phyloP scores from a whole-genome alignment of 23 red algal species.

The Pyropia yezoensis region DNA sequence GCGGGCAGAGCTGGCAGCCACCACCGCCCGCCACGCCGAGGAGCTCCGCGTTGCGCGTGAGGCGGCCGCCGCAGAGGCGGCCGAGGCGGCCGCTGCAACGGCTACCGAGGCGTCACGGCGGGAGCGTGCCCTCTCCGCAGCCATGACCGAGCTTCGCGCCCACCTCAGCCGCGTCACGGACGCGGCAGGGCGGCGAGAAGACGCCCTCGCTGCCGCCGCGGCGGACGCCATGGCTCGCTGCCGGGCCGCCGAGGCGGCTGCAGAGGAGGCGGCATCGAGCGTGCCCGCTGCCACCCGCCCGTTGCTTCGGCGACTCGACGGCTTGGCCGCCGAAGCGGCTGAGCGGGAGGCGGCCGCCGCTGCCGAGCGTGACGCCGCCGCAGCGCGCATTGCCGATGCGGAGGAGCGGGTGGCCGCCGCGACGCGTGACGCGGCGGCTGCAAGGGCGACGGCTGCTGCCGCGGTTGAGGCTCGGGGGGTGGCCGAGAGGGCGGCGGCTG shows the following conservation, averaged over 20 bases:
- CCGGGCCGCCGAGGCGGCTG: conserved; percentile 33
- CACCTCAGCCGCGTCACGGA: conserved; percentile 42
- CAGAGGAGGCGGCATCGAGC: conserved; percentile 51
- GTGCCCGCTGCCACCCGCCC: conserved; percentile 65
- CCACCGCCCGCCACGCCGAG: conserved; percentile 42
- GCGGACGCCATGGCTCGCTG: conserved; percentile 26
- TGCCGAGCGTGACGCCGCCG: conserved; percentile 16
- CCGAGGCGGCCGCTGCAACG: conserved; percentile 5
- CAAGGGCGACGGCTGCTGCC: too few species aligned
- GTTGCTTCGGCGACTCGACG: conserved; percentile 64
- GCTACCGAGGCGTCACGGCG: conserved; percentile 4
- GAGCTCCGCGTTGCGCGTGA: conserved; percentile 22
- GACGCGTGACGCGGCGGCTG: too few species aligned
- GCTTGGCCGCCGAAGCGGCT: conserved; percentile 33
- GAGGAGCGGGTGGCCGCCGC: background rate
- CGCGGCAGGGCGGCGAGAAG: conserved; percentile 39
- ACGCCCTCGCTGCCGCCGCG: conserved; percentile 29
- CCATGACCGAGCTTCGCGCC: conserved; percentile 45
- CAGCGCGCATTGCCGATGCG: background rate
- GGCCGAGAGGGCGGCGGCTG: too few species aligned
- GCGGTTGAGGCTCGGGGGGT: too few species aligned
- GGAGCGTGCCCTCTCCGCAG: conserved; percentile 29
- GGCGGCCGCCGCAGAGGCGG: conserved; percentile 16
- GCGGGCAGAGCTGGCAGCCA: conserved; percentile 40
- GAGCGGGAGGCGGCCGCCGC: conserved; percentile 30